phyloP scores from a whole-genome alignment of 805 yeast genomes.

The Wickerhamomyces rabaulensis region DNA sequence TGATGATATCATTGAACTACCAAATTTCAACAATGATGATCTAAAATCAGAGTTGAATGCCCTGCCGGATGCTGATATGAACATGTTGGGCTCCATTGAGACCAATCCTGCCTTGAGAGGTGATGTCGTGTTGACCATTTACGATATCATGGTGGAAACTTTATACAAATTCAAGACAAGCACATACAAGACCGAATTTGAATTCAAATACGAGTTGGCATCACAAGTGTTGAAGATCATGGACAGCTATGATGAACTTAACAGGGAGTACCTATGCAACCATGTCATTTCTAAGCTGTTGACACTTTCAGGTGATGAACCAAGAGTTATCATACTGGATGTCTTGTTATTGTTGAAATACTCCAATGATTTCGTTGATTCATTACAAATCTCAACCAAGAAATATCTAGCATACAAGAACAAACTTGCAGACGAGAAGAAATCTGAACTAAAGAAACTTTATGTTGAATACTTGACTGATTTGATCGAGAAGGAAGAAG shows the following conservation, averaged over 20 bases:
- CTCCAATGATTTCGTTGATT: constrained; percentile 45
- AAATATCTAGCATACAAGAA: constrained; percentile 57
- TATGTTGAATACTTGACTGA: constrained; percentile 23
- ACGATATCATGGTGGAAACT: constrained; percentile 58
- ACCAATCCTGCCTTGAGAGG: constrained; percentile 76
- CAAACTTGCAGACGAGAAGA: constrained; percentile 31
- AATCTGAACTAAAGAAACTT: constrained; percentile 29
- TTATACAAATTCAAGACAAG: constrained; percentile 22
- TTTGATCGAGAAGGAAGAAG: constrained; percentile 10
- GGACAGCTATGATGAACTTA: constrained; percentile 62
- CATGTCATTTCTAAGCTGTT: constrained; percentile 58
- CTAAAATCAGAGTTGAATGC: constrained; percentile 59
- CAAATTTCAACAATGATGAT: constrained; percentile 45
- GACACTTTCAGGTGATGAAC: constrained; percentile 34
- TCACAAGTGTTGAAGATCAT: constrained; percentile 47
- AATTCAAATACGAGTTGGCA: constrained; percentile 25
- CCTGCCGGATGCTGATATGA: constrained; percentile 83
- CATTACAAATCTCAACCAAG: constrained; percentile 65
- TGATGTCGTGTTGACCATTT: constrained; percentile 64
- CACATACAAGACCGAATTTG: constrained; percentile 37
- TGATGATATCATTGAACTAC: constrained; percentile 36
- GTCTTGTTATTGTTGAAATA: constrained; percentile 55
- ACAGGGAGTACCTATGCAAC: constrained; percentile 58
- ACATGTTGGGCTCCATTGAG: constrained; percentile 80
- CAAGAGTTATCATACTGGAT: constrained; percentile 42